Conservation (phyloP, 371 early-diverging fungal genomes). For the Mycotypha africana region DNA sequence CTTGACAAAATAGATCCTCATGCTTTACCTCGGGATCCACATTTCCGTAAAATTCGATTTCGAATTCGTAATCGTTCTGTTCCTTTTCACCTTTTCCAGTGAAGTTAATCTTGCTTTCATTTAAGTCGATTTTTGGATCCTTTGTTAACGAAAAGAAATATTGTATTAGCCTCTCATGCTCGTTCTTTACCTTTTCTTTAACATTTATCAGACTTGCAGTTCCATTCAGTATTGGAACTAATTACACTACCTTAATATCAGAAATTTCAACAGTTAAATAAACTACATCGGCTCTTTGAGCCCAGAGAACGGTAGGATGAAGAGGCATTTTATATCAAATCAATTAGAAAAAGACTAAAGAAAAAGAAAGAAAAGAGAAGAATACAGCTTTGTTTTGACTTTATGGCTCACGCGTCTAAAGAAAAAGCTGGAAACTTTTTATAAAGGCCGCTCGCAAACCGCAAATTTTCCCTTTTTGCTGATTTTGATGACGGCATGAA, state of each 20-base stretch:
- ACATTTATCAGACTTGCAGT: too few species aligned
- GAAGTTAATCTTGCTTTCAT: slow-evolving; percentile 54
- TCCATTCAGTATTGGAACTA: not conserved
- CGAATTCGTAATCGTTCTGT: slow-evolving; percentile 68
- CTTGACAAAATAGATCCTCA: too few species aligned
- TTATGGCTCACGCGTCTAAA: too few species aligned
- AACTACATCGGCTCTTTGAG: slow-evolving; percentile 78
- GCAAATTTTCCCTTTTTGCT: too few species aligned
- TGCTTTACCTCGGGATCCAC: slow-evolving; percentile 71
- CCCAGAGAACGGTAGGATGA: slow-evolving; percentile 86
- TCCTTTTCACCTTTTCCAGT: slow-evolving; percentile 56
- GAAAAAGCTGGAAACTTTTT: too few species aligned
- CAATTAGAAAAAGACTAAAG: not conserved
- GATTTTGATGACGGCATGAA: too few species aligned
- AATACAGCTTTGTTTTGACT: not conserved
- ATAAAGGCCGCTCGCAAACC: too few species aligned
- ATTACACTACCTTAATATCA: slow-evolving; percentile 60
- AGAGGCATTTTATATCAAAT: slow-evolving; percentile 29
- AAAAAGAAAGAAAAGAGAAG: slow-evolving; percentile 1
- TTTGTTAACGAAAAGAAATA: not conserved
- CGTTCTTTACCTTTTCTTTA: not conserved
- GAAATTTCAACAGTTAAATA: slow-evolving; percentile 82
- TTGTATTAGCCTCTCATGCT: not conserved
- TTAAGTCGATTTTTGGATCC: slow-evolving; percentile 19
- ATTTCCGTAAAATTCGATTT: slow-evolving; percentile 68